Evolutionary conservation across 345 rosid genomes (phyloP), one percentile per base, ranked within the genome.

Genomic region (Lepidium sativum): DNA sequence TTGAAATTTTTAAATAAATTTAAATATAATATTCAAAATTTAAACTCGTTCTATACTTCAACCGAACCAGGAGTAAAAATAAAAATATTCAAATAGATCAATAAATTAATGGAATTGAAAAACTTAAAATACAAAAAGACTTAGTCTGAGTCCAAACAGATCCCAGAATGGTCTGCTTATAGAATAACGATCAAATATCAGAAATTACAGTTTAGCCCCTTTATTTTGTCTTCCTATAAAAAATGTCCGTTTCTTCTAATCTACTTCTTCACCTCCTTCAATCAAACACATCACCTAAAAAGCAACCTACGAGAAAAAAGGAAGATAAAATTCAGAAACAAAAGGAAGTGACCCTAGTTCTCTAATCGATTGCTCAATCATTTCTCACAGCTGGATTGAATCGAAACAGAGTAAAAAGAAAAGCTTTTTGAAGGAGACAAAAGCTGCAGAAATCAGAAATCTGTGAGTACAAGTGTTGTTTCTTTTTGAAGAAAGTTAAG

Each of bases 361-460:
- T 50, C 16, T 49, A 57, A 64, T 72, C 60, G 70, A 65, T 50
- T 58, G 41, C 41, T 50, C 60, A 72, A 72, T 72, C 71, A 72
- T 65, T 39, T 31, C 8, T 16, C 37, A 54, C 39, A 53, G 49
- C 8, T 54, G 8, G 37, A 27, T 61, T 53, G 35, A 47, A 48
- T 64, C 59, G 9, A 16, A 21, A 62, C 50, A 49, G 54, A 16
- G 20, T 2, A 11, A 43, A 47, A 2, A 11, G 9, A 13, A 18
- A 12, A 42, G 6, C 31, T 27, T 27, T 27, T 27, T 27, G 31
- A 5, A 27, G 31, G 1, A 27, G 31, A 27, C 18, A 65, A 54
- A 54, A 54, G 56, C 64, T 63, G 57, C 33, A 38, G 48, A 60
- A 25, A 63, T 64, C 44, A 40, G 71, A 45, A 54, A 42, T 69